Evolutionary conservation across 495 filamentous ascomycete species (phyloP), one percentile per base, ranked within the genome.

Genomic region (Tuber magnatum): DNA sequence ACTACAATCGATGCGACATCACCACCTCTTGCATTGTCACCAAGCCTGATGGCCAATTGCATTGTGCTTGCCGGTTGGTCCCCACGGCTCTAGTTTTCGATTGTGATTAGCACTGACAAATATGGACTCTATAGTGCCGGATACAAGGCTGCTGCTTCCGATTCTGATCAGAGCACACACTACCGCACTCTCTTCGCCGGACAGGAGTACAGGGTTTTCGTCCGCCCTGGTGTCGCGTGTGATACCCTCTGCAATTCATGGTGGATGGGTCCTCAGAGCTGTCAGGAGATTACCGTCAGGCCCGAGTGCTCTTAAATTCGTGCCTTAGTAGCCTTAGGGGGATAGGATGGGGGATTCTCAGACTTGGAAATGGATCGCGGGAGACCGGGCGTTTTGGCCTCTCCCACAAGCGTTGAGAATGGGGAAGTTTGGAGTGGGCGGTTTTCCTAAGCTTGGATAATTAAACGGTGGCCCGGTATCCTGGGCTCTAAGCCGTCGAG

Each of bases 201-300:
- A 2, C 81, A 83, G 76, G 76, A 80, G 22, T 84, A 79, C 16
- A 76, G 84, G 16, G 84, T 85, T 16, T 85, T 85, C 74, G 82
- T 84, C n/a, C 68, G 73, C 5, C 84, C 84, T 8, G 84, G 84
- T 2, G 75, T 83, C 3, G 56, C 22, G 39, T 85, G 84, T 61
- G 70, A 83, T 69, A 82, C 78, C 28, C 75, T 84, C 32, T 84
- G 84, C 70, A 74, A 83, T 8, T 2, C 80, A 12, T 83, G 72
- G 68, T 42, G 76, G 75, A 39, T 82, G 48, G 84, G 84, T 0
- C 70, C 74, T 14, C 8, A 78, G 9, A 74, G 81, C 1, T 85
- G 84, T 74, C 16, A 69, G 77, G 84, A 84, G 75, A 77, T 85
- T 56, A 2, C 9, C 1, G 16, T 75, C 8, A 82, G 74, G 43